Conservation (phyloP, 2,329 filamentous ascomycete genomes). For the Clonostachys sp. region DNA sequence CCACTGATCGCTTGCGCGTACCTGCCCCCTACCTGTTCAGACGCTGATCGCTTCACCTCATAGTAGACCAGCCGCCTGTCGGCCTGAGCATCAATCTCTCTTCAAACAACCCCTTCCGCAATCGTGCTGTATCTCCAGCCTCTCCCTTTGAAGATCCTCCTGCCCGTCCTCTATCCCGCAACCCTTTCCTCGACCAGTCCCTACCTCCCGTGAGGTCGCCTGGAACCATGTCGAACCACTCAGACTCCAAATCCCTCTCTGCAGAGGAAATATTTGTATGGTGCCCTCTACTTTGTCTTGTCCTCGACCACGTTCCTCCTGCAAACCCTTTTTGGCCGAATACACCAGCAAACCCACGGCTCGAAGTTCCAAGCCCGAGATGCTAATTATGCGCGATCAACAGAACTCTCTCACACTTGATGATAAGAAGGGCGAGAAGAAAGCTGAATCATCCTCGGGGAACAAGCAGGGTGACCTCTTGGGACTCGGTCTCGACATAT, state of each 20-base stretch:
- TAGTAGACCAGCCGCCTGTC: constrained; percentile 5
- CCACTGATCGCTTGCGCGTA: no score
- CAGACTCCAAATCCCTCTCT: constrained; percentile 40
- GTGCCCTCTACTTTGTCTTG: constrained; percentile 16
- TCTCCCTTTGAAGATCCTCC: constrained; percentile 55
- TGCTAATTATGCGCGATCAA: constrained; percentile 1
- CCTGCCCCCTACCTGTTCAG: no score
- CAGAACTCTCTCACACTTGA: constrained; percentile 67
- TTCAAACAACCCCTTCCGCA: constrained; percentile 80
- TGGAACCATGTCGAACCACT: constrained; percentile 44
- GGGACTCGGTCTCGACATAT: constrained; percentile 5
- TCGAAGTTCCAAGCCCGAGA: neutral
- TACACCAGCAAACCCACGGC: neutral
- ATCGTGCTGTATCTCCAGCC: constrained; percentile 61
- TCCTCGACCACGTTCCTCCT: constrained; percentile 4
- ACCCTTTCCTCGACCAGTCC: constrained; percentile 67
- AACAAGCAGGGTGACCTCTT: no score
- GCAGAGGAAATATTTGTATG: constrained; percentile 75
- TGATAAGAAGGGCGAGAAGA: constrained; percentile 39
- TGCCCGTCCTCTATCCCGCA: constrained; percentile 62
- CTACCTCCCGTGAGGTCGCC: constrained; percentile 31
- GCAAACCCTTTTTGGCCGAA: constrained; percentile 5
- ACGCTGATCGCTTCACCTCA: no score
- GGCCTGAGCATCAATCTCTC: constrained; percentile 63
- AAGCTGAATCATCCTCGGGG: constrained; percentile 45